These are phyloP conservation scores for Nicotiana tabacum DNA, from an alignment of 257 asterid genomes.

Conservation along the genomic window DNA sequence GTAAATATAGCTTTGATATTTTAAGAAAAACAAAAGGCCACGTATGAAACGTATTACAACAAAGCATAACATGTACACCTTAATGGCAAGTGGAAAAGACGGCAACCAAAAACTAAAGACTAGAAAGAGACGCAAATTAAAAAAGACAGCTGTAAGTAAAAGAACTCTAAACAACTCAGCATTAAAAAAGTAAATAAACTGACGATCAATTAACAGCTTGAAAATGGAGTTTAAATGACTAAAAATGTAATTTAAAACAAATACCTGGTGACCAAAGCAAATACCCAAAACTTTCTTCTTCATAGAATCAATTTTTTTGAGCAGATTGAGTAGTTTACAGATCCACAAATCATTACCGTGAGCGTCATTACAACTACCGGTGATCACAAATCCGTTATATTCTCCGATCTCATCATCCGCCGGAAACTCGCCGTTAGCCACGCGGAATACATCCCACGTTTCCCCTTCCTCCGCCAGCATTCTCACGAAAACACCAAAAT, in stretches of 20 bases:
- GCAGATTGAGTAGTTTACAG: constrained; percentile 44
- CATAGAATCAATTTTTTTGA: constrained; percentile 53
- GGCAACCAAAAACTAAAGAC: not conserved
- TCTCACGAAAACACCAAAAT: constrained; percentile 70
- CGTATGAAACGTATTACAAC: not conserved
- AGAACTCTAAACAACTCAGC: not conserved
- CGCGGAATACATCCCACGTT: constrained; percentile 61
- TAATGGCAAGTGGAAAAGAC: not conserved
- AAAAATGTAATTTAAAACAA: not conserved
- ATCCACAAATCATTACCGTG: constrained; percentile 80
- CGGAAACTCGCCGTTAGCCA: constrained; percentile 72
- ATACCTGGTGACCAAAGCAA: constrained; percentile 92
- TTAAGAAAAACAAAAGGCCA: not conserved
- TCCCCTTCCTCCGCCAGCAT: constrained; percentile 92
- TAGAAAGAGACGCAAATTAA: not conserved
- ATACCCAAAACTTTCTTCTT: constrained; percentile 74
- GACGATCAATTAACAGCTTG: not conserved
- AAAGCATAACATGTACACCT: not conserved
- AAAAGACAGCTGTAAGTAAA: not conserved
- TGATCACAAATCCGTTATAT: constrained; percentile 73
- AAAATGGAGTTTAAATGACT: not conserved
- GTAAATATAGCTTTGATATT: not conserved
- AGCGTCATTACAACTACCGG: constrained; percentile 91
- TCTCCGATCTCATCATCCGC: constrained; percentile 56
- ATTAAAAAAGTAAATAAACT: not conserved